These are phyloP conservation scores for Phialocephala sp. DNA, from an alignment of 2,329 filamentous ascomycete species.

Conservation along the genomic window DNA sequence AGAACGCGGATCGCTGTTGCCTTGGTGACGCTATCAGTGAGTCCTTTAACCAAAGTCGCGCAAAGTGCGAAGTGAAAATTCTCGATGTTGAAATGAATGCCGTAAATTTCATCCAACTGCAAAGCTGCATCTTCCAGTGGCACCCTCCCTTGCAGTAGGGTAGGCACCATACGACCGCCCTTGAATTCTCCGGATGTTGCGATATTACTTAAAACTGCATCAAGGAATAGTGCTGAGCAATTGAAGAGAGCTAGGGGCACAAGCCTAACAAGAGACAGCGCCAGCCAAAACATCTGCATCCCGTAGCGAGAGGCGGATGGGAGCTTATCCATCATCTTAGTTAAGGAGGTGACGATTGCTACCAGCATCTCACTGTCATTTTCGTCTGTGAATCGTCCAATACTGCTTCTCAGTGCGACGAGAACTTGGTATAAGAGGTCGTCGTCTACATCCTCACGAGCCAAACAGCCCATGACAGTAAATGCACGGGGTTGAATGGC, in stretches of 20 bases:
- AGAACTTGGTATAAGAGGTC: conserved; percentile 74
- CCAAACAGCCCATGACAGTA: conserved; percentile 73
- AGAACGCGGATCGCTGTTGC: conserved; percentile 64
- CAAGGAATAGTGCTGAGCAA: conserved; percentile 67
- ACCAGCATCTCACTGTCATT: conserved; percentile 71
- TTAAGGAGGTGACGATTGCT: conserved; percentile 69
- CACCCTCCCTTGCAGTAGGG: conserved; percentile 64
- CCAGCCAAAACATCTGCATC: conserved; percentile 73
- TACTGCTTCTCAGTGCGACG: conserved; percentile 68
- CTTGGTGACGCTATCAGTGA: conserved; percentile 67
- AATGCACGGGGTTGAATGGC: conserved; percentile 73
- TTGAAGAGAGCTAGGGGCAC: conserved; percentile 69
- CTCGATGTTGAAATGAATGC: conserved; percentile 66
- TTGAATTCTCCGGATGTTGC: conserved; percentile 64
- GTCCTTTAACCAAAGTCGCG: conserved; percentile 66
- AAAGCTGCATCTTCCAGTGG: conserved; percentile 67
- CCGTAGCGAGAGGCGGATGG: conserved; percentile 71
- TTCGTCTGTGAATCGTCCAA: conserved; percentile 68
- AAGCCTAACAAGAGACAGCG: conserved; percentile 68
- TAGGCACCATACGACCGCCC: conserved; percentile 62
- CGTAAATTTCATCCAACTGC: conserved; percentile 68
- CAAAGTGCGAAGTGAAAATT: conserved; percentile 72
- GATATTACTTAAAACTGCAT: conserved; percentile 69
- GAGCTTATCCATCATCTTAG: conserved; percentile 74
- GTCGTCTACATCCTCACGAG: conserved; percentile 74